Evolutionary conservation across 495 filamentous ascomycete genomes (phyloP).

Genomic region (Sordaria brevicollis): DNA sequence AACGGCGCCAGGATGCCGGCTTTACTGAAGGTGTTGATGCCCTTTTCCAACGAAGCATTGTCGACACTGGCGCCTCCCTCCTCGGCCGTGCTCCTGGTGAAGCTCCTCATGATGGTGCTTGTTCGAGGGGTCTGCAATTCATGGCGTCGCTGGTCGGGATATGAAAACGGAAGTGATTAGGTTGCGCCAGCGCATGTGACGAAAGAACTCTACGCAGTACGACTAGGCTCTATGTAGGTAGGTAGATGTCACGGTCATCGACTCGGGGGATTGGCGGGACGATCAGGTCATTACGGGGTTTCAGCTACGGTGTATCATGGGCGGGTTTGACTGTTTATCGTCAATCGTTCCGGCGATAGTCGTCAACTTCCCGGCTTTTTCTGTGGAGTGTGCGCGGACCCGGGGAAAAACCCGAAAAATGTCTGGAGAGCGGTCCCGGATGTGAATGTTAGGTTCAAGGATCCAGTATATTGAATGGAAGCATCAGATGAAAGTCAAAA

Average conservation of each 20-base stretch:
- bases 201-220: neutral
- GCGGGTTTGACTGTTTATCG: neutral
- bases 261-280: neutral
- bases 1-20: neutral
- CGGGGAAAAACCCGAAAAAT: neutral
- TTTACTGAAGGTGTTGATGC: neutral
- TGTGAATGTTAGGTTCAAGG: neutral
- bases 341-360: neutral
- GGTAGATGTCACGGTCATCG: neutral
- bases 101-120: neutral
- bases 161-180: neutral
- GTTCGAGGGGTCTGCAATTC: neutral
- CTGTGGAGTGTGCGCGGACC: neutral
- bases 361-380: neutral
- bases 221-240: no score
- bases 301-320: neutral
- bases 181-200: neutral
- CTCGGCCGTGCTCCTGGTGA: neutral
- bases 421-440: neutral
- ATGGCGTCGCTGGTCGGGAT: neutral
- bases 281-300: neutral
- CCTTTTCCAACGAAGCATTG: constrained; percentile 1
- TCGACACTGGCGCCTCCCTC: neutral
- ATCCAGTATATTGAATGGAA: no score
- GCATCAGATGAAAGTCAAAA: no score